Base-by-base conservation (phyloP, 805 yeast genomes). In the Saturnispora sekii region DNA sequence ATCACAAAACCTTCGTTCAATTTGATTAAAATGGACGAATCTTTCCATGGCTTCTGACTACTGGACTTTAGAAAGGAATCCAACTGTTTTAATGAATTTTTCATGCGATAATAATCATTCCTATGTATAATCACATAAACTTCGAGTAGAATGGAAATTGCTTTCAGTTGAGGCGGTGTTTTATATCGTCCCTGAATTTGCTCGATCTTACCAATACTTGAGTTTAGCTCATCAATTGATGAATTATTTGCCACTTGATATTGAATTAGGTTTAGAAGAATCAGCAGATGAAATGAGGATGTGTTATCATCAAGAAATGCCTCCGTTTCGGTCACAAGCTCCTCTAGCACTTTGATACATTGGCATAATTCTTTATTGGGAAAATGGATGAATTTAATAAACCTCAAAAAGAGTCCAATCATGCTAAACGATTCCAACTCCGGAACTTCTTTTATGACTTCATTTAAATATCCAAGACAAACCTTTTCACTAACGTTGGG, bases 111-210 rank as follows among this genome's bases (percentile, higher is more conserved):
- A 31, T 54, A 42, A 18, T 66, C 60, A 46, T 61, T 58, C 5
- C 57, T 51, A 37, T 58, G 61, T 10, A 65, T 53, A n/a, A 57
- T 57, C 2, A 56, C 48, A 30, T 61, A 51, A 1, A 64, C 45
- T 30, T 51, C 52, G 18, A 58, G 46, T 12, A 70, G 53, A 10
- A 51, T 48, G 3, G 49, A 41, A 48, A 67, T 63, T 3, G 67
- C 70, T 15, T 38, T 48, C 16, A 69, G 45, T 47, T 70, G 76
- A 12, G 52, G 29, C 0, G 68, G 66, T 3, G 44, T 15, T 7
- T 35, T 29, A 21, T 37, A 30, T 8, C 4, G 30, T n/a, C 31
- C 18, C 34, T 49, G 51, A 2, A 45, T 6, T 4, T 32, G 18
- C 10, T 50, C 52, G n/a, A 66, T 49, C 21, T 52, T 46, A 4